Percentiles rank a stretch among this genome's conserved stretches.
phyloP scores from a whole-genome alignment of 345 rosid species.

The Eutrema japonicum region DNA sequence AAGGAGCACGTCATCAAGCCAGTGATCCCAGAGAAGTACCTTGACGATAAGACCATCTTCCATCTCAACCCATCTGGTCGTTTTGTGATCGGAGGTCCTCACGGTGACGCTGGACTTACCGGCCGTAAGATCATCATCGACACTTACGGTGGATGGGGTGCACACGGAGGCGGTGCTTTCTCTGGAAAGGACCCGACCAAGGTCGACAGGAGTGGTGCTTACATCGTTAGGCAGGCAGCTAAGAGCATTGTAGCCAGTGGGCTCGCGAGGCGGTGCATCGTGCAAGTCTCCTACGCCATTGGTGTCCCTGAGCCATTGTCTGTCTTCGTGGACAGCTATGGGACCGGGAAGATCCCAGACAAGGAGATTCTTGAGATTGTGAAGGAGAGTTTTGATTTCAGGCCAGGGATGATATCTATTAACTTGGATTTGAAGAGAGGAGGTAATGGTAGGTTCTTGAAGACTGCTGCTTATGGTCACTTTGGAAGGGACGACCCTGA shows the following conservation, averaged over 20 bases:
- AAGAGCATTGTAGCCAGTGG: constrained; percentile 52
- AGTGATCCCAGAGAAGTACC: constrained; percentile 71
- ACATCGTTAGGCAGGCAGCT: constrained; percentile 61
- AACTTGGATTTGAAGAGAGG: constrained; percentile 53
- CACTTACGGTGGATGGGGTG: constrained; percentile 83
- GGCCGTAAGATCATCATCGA: constrained; percentile 85
- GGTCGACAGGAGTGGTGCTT: constrained; percentile 82
- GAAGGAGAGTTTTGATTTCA: constrained; percentile 50
- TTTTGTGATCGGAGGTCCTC: constrained; percentile 81
- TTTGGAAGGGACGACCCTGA: constrained; percentile 52
- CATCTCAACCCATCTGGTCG: constrained; percentile 87
- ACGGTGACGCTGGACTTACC: constrained; percentile 83
- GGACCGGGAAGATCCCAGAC: constrained; percentile 48
- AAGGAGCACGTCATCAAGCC: constrained; percentile 71
- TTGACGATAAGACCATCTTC: constrained; percentile 83
- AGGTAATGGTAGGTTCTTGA: constrained; percentile 53
- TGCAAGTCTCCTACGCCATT: constrained; percentile 49
- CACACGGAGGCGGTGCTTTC: constrained; percentile 88
- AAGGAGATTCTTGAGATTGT: constrained; percentile 50
- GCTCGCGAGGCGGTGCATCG: constrained; percentile 44
- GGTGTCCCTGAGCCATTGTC: constrained; percentile 53
- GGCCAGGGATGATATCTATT: constrained; percentile 50
- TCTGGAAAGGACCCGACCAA: constrained; percentile 80
- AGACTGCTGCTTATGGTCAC: constrained; percentile 52
- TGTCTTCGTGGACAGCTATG: constrained; percentile 49